Conservation (phyloP, 805 yeast genomes). For the Pichia deserticola region DNA sequence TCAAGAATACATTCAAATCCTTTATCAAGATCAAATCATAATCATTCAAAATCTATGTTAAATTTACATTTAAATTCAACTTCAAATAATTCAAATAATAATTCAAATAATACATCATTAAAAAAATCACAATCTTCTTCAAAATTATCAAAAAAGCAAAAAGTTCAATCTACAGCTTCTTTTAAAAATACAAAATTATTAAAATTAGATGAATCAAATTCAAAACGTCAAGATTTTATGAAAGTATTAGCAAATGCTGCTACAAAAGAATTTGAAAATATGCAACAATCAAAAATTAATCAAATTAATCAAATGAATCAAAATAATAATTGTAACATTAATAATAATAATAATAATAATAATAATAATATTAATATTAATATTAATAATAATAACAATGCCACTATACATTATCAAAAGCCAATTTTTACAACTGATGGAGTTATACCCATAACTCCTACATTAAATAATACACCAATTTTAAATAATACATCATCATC, state of each 20-base stretch:
- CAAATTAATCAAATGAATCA: no score
- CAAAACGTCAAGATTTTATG: conserved; percentile 20
- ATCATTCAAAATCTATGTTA: conserved; percentile 5
- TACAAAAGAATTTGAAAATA: conserved; percentile 41
- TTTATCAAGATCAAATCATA: conserved; percentile 25
- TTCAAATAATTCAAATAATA: conserved; percentile 11
- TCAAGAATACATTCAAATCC: conserved; percentile 70
- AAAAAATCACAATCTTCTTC: conserved; percentile 13
- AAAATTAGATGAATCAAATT: conserved; percentile 1
- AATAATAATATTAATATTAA: no score
- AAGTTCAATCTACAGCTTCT: conserved; percentile 19
- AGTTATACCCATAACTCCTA: neutral
- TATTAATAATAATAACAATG: no score
- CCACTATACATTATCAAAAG: neutral
- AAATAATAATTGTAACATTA: no score
- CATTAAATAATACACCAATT: conserved; percentile 7
- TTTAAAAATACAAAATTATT: conserved; percentile 27
- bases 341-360: neutral
- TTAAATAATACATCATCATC: neutral
- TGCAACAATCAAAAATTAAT: conserved; percentile 30
- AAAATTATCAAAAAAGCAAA: conserved; percentile 7
- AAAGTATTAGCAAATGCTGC: conserved; percentile 50
- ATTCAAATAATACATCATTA: conserved; percentile 12
- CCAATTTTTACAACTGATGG: conserved; percentile 16
- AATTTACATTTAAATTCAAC: conserved; percentile 1